Conservation (phyloP, 1,139 yeast species). For the Citeromyces hawaiiensis region DNA sequence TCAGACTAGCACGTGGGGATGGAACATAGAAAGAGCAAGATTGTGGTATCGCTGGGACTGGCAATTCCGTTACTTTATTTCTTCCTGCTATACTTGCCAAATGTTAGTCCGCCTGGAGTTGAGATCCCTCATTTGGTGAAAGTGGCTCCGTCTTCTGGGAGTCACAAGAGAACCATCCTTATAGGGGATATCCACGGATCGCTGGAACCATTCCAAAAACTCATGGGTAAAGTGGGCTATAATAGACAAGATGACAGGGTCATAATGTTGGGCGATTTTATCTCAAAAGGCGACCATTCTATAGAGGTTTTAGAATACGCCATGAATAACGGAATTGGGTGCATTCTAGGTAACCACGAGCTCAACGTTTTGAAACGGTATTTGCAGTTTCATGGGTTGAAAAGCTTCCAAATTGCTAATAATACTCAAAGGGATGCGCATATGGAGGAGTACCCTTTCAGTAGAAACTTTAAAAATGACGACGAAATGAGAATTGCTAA, state of each 20-base stretch:
- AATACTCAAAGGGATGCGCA: neutral
- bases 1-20: neutral
- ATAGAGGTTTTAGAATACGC: slow-evolving; percentile 55
- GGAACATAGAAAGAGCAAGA: neutral
- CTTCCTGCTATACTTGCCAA: slow-evolving; percentile 14
- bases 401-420: slow-evolving; percentile 9
- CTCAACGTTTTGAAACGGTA: slow-evolving; percentile 48
- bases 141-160: slow-evolving; percentile 3
- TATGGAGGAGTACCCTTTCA: slow-evolving; percentile 2
- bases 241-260: slow-evolving; percentile 37
- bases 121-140: slow-evolving; percentile 5
- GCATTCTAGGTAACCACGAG: slow-evolving; percentile 88
- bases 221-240: slow-evolving; percentile 35
- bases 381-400: slow-evolving; percentile 40
- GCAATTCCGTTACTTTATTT: slow-evolving; percentile 13
- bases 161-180: slow-evolving; percentile 33
- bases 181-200: slow-evolving; percentile 90
- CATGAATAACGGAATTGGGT: slow-evolving; percentile 43
- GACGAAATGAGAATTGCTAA: slow-evolving; percentile 51
- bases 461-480: slow-evolving; percentile 23
- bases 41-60: neutral
- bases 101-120: slow-evolving; percentile 15
- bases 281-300: slow-evolving; percentile 76
- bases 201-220: slow-evolving; percentile 33
- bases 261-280: slow-evolving; percentile 73